Evolutionary conservation across 2,329 filamentous ascomycete genomes (phyloP), one percentile per base, ranked within the genome.

Genomic region (Pleoardoris graminearum): DNA sequence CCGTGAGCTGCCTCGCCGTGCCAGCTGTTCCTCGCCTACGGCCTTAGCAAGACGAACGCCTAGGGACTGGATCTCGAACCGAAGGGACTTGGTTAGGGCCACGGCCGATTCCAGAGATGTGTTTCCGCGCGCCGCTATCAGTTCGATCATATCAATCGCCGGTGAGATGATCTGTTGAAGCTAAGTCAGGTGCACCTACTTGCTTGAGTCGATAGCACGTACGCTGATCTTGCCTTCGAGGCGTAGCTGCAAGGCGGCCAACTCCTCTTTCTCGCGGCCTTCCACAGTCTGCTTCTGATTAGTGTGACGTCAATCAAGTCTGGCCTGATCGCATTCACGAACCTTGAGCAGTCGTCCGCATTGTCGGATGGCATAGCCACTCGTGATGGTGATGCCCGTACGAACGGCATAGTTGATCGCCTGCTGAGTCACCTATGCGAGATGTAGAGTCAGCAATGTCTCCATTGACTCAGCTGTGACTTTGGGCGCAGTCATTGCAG

Each of bases 341-440:
- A 83, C 82, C 74, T 88, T 90, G 53, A 96, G 78, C 11, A 97
- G 77, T 36, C 88, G 84, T 1, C 87, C 85, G 51, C 89, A 91
- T 73, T 96, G 91, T 52, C 84, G 84, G 57, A 96, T 81, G n/a
- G 91, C 90, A 76, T 91, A 96, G 33, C 82, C 85, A 47, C 90
- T 91, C 2, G 92, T 96, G 60, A 96, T 82, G 43, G 89, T 85
- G 60, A 97, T 87, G 44, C 91, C 91, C 16, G 91, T 78, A 74
- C 89, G 82, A 65, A 97, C 92, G 70, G 91, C 91, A 82, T 94
- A 95, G 76, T 91, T 96, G 82, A 95, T 87, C 44, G 90, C 90
- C 76, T 95, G 90, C 62, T 87, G 82, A 53, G 86, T 88, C 61
- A 86, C 76, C 83, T 86, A 56, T 48, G 45, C n/a, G 17, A 10